These are phyloP conservation scores for Oryza brachyantha DNA, from an alignment of 176 grass and related monocot species.

Conservation along the genomic window DNA sequence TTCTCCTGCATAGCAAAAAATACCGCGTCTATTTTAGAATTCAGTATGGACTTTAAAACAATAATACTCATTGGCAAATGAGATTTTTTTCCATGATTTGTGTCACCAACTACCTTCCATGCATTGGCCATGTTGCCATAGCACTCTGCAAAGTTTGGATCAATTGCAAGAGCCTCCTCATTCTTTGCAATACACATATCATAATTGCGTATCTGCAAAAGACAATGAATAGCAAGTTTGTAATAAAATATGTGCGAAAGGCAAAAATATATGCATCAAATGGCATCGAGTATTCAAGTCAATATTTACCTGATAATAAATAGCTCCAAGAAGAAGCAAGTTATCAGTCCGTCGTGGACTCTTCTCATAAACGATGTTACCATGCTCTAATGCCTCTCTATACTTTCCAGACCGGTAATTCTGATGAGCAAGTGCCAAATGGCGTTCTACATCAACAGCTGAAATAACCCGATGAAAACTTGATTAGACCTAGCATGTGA, in stretches of 20 bases:
- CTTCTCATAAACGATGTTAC: slow-evolving; percentile 58
- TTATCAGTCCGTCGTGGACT: slow-evolving; percentile 76
- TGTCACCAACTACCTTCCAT: slow-evolving; percentile 76
- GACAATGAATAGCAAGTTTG: slow-evolving; percentile 3
- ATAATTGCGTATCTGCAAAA: slow-evolving; percentile 71
- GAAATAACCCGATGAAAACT: background rate
- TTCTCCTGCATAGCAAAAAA: slow-evolving; percentile 67
- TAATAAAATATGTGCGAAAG: background rate
- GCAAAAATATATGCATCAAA: background rate
- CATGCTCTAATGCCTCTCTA: slow-evolving; percentile 65
- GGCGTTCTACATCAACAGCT: slow-evolving; percentile 59
- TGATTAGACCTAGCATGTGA: slow-evolving; percentile 7
- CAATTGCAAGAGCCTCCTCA: slow-evolving; percentile 88
- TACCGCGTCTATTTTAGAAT: background rate
- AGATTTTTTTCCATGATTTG: background rate
- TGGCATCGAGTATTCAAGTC: background rate
- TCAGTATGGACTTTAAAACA: background rate
- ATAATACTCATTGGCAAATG: background rate
- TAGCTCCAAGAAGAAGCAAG: slow-evolving; percentile 75
- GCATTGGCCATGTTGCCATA: slow-evolving; percentile 99
- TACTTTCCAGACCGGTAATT: slow-evolving; percentile 82
- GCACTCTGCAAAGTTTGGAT: slow-evolving; percentile 89
- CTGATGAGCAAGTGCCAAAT: slow-evolving; percentile 71
- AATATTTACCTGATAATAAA: slow-evolving; percentile 75
- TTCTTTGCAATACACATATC: slow-evolving; percentile 96